phyloP scores from a whole-genome alignment of 1,139 yeast genomes.

The Yamadazyma jaroonii region DNA sequence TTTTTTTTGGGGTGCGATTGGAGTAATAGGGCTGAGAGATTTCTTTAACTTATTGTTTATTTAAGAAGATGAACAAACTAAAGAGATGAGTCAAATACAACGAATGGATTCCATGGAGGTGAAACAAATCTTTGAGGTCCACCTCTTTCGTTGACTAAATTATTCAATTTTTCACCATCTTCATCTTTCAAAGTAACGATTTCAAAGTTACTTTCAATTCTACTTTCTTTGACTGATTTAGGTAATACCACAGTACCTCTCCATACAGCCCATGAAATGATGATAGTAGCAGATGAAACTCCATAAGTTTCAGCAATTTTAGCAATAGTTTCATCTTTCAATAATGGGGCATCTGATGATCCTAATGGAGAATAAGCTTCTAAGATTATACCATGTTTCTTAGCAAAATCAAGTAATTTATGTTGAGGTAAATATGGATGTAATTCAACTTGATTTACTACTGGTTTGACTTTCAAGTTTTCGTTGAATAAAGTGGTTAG shows the following conservation, averaged over 20 bases:
- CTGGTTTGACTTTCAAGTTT: slow-evolving; percentile 55
- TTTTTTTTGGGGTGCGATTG: too few relatives aligned
- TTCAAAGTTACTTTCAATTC: slow-evolving; percentile 59
- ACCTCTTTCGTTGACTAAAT: slow-evolving; percentile 37
- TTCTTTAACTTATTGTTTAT: too few relatives aligned
- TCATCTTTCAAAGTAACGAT: slow-evolving; percentile 49
- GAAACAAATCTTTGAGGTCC: slow-evolving; percentile 50
- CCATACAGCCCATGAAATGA: slow-evolving; percentile 70
- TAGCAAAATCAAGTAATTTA: slow-evolving; percentile 55
- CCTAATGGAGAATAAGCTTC: slow-evolving; percentile 87
- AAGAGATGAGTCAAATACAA: slow-evolving; percentile 17
- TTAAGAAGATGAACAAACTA: too few relatives aligned
- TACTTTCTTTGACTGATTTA: slow-evolving; percentile 59
- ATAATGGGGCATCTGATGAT: slow-evolving; percentile 61
- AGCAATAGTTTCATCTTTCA: slow-evolving; percentile 46
- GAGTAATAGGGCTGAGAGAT: too few relatives aligned
- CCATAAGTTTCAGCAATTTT: slow-evolving; percentile 55
- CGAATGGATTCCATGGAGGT: slow-evolving; percentile 35
- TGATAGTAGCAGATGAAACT: slow-evolving; percentile 58
- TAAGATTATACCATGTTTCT: slow-evolving; percentile 52
- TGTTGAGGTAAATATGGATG: slow-evolving; percentile 76
- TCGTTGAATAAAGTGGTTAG: slow-evolving; percentile 52
- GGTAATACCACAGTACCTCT: slow-evolving; percentile 73
- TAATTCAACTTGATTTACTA: slow-evolving; percentile 68
- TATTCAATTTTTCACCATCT: slow-evolving; percentile 50